Evolutionary conservation across 2,329 filamentous ascomycete species (phyloP).

Genomic region (Colletotrichum truncatum): DNA sequence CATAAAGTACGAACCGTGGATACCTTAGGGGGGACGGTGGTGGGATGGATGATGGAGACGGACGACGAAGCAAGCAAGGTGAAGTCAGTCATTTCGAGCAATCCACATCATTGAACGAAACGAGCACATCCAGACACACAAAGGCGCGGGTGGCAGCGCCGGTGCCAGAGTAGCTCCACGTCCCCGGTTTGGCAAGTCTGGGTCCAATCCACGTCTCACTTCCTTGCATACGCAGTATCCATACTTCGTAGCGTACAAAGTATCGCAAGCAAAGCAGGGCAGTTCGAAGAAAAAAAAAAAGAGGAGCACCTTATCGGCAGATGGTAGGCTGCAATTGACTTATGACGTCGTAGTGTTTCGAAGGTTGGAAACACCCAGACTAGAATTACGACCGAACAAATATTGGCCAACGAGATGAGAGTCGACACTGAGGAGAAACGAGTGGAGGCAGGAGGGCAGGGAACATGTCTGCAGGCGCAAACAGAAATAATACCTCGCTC

Average conservation of each 20-base stretch:
- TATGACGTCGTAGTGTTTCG: slow-evolving; percentile 29
- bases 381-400: slow-evolving; percentile 9
- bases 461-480: no score
- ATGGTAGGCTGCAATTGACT: slow-evolving; percentile 5
- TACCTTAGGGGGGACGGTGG: no score
- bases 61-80: neutral
- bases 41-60: neutral
- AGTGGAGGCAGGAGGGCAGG: no score
- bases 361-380: slow-evolving; percentile 19
- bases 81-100: neutral
- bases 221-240: slow-evolving; percentile 1
- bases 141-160: neutral
- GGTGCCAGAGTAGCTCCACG: neutral
- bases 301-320: neutral
- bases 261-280: neutral
- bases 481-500: no score
- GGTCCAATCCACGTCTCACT: neutral
- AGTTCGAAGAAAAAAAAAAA: neutral
- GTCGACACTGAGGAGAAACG: no score
- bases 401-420: no score
- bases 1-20: neutral
- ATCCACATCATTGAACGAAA: neutral
- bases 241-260: neutral
- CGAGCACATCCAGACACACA: neutral
- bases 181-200: slow-evolving; percentile 7